Evolutionary conservation across 73 alveolate genomes (phyloP).

Genomic region (Effrenium voratum): DNA sequence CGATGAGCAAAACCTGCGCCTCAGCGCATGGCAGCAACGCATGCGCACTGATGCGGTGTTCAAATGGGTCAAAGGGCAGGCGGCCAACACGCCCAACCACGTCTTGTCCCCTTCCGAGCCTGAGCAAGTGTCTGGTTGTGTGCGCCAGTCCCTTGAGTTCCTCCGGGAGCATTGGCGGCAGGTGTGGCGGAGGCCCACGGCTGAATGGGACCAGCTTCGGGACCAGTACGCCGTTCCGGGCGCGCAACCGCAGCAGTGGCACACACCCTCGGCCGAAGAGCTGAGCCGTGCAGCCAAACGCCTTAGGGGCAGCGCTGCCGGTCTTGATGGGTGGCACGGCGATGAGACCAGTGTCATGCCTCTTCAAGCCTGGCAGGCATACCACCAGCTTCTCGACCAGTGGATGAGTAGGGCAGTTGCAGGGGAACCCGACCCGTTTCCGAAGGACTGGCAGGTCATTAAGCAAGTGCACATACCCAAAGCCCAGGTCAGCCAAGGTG

Average conservation of each 20-base stretch:
- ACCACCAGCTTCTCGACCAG: not conserved
- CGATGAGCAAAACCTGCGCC: not conserved
- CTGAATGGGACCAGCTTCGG: not conserved
- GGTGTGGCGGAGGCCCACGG: not conserved
- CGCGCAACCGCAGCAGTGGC: not conserved
- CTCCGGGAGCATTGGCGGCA: not conserved
- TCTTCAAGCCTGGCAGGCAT: not conserved
- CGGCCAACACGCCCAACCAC: not conserved
- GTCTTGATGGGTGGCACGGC: not conserved
- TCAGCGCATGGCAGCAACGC: not conserved
- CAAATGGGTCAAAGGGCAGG: not conserved
- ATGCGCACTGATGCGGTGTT: not conserved
- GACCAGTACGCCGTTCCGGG: not conserved
- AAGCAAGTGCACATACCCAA: conserved; percentile 2
- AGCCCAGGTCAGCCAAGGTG: not conserved
- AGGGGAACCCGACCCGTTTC: not conserved
- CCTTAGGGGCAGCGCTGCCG: not conserved
- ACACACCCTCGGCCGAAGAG: not conserved
- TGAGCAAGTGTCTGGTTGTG: not conserved
- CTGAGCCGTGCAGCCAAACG: not conserved
- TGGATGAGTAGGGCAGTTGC: not conserved
- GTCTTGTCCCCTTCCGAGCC: not conserved
- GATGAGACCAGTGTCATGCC: not conserved
- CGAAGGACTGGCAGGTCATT: not conserved
- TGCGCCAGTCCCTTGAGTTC: not conserved